These are phyloP conservation scores for Nannochloropsis salina DNA, from an alignment of 108 stramenopile species.

Conservation along the genomic window DNA sequence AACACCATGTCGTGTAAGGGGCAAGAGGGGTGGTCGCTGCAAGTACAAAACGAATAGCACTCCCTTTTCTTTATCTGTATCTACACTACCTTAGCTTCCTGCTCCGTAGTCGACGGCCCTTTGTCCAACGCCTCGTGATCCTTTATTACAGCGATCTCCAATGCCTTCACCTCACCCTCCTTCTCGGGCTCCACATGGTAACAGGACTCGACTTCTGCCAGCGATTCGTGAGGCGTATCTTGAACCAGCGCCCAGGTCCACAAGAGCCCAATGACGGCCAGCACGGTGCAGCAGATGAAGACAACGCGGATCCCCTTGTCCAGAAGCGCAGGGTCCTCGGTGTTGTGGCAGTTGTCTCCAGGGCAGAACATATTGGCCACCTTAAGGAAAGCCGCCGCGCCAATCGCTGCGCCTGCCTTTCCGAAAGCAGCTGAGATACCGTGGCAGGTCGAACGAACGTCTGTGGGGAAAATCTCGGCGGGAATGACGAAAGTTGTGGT, in stretches of 20 bases:
- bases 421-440: constrained; percentile 61
- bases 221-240: background rate
- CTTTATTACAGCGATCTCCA: background rate
- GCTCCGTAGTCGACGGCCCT: background rate
- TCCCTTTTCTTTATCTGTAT: background rate
- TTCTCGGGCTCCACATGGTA: background rate
- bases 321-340: background rate
- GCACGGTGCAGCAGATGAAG: background rate
- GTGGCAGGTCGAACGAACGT: constrained; percentile 53
- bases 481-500: constrained; percentile 63
- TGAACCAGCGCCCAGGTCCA: background rate
- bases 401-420: constrained; percentile 44
- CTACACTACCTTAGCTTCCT: background rate
- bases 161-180: background rate
- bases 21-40: too few relatives aligned
- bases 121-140: background rate
- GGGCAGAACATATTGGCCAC: constrained; percentile 10
- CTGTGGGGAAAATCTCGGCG: constrained; percentile 56
- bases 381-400: background rate
- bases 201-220: background rate
- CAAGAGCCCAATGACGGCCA: background rate
- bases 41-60: background rate
- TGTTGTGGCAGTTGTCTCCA: background rate
- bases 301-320: background rate
- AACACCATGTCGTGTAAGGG: too few relatives aligned